Evolutionary conservation across 2,329 filamentous ascomycete species (phyloP), one percentile per base, ranked within the genome.

Genomic region (Calonectria hawksworthii): DNA sequence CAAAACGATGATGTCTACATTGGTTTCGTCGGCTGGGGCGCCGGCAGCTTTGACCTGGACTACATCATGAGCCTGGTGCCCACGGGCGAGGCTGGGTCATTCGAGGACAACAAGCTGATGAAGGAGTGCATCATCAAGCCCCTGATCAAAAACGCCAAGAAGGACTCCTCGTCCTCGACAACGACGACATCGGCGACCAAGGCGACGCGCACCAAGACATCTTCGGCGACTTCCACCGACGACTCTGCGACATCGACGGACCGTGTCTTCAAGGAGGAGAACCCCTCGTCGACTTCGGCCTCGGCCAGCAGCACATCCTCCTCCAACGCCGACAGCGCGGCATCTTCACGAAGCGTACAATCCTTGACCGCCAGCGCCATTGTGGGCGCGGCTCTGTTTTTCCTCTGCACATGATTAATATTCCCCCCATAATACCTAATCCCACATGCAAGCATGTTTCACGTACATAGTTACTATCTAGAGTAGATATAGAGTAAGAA

Each of bases 61-160:
- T 88, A 89, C 73, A 76, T 88, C 50, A 78, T 89, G 59, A 86
- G 84, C 38, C 78, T 88, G n/a, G 88, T 87, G 30, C 87, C 88
- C 0, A 50, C 73, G 0, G 77, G 78, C 41, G 68, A 76, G 7
- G 72, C 76, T 3, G 79, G 80, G 44, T 69, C 69, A 4, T 85
- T 81, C 68, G 76, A 69, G 52, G 86, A 89, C 77, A 87, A 84
- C 75, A 74, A 84, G n/a, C 78, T 89, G 36, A 85, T 87, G 85
- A 83, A 83, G 56, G 76, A 87, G 75, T 89, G 87, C 75, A 81
- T 88, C 9, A 77, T 88, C n/a, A 83, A 77, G 10, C 80, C 84
- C 0, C 87, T 86, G 80, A 74, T 76, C 21, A 75, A 79, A 36
- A 72, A 79, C 28, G 72, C 70, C n/a, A 63, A 30, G 30, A 73